These are phyloP conservation scores for Helianthus tuberosus DNA, from an alignment of 129 eudicot genomes.

Conservation along the genomic window DNA sequence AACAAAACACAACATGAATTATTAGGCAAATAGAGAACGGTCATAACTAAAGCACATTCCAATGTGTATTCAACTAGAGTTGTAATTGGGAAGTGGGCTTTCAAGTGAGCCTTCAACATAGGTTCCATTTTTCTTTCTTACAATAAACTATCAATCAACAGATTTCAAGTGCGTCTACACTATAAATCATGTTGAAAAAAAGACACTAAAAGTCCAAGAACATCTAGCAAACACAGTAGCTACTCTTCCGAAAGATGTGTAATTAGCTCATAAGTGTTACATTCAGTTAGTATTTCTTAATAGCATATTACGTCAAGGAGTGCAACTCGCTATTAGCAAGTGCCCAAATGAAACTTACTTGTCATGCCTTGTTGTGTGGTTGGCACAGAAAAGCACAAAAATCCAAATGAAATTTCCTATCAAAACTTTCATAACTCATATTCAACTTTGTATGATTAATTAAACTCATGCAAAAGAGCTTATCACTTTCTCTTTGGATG, in stretches of 20 bases:
- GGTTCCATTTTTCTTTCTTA: too few species aligned
- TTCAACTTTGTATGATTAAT: constrained; percentile 29
- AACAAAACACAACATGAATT: background rate
- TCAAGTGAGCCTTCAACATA: too few species aligned
- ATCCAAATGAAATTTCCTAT: constrained; percentile 19
- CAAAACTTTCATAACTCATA: constrained; percentile 26
- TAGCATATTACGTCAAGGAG: constrained; percentile 4
- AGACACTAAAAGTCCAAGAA: too few species aligned
- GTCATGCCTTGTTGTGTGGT: constrained; percentile 9
- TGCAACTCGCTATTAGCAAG: background rate
- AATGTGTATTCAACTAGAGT: too few species aligned
- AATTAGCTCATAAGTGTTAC: background rate
- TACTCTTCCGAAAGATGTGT: too few species aligned
- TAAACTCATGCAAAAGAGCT: constrained; percentile 32
- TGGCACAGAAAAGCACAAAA: constrained; percentile 10
- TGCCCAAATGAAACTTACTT: background rate
- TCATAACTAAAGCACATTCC: background rate
- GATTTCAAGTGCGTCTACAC: too few species aligned
- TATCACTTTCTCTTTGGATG: constrained; percentile 27
- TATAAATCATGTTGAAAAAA: too few species aligned
- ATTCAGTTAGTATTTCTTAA: background rate
- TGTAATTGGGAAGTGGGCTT: too few species aligned
- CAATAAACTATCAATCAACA: too few species aligned
- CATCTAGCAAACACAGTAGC: background rate
- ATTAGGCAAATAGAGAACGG: background rate